phyloP scores from a whole-genome alignment of 192 early-diverging fungal genomes.

The Entomortierella beljakovae region DNA sequence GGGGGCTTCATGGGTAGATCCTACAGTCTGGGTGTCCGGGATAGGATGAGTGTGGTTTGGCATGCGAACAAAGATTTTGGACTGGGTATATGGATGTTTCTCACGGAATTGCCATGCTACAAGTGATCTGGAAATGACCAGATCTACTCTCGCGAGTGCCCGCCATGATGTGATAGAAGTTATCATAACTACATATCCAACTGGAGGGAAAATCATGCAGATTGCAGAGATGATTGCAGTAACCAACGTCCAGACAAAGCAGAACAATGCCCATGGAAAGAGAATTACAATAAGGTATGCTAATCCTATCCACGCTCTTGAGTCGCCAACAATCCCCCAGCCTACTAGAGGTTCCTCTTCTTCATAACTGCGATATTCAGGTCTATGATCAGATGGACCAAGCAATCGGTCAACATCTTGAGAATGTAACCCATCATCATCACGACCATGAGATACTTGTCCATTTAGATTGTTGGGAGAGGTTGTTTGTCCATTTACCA shows the following conservation, averaged over 20 bases:
- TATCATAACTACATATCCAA: conserved; percentile 34
- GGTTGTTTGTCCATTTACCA: neutral
- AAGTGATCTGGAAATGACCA: conserved; percentile 13
- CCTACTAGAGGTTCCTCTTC: conserved; percentile 26
- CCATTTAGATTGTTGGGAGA: conserved; percentile 6
- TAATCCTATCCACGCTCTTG: conserved; percentile 30
- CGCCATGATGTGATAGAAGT: conserved; percentile 38
- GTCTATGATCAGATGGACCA: neutral
- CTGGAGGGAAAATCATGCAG: conserved; percentile 26
- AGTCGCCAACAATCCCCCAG: conserved; percentile 23
- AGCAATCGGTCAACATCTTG: conserved; percentile 38
- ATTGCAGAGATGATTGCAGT: conserved; percentile 10
- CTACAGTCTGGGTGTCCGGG: neutral
- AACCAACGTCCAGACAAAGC: conserved; percentile 40
- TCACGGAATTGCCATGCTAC: conserved; percentile 12
- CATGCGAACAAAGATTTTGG: conserved; percentile 12
- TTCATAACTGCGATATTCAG: neutral
- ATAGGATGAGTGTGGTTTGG: neutral
- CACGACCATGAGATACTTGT: conserved; percentile 22
- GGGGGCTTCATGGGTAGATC: neutral
- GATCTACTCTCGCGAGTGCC: conserved; percentile 32
- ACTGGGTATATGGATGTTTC: conserved; percentile 3
- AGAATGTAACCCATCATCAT: conserved; percentile 29
- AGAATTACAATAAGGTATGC: conserved; percentile 14
- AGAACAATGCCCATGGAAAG: conserved; percentile 29